Base-by-base conservation (phyloP, 75 land plant species). In the Chamaecyparis obtusa region DNA sequence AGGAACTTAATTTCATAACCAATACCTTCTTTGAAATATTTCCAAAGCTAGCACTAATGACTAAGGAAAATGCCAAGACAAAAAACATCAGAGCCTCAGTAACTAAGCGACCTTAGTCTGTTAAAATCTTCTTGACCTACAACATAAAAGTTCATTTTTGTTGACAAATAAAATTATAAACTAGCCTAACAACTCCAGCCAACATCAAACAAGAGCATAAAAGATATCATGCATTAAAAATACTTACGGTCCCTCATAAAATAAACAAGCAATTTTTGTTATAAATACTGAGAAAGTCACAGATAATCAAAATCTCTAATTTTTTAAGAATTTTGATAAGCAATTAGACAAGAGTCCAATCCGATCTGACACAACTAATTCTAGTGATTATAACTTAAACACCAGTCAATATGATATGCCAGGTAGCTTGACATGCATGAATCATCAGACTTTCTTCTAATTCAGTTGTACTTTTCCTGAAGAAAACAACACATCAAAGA, bases 51-150 rank as follows among this genome's bases (percentile, higher is more conserved):
- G 91, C 89, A 36, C 84, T 86, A 60, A 91, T 91, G 36, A 91
- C 80, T 32, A 91, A 87, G 5, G 92, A 90, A 86, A 90, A 90
- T 17, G 91, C 90, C 43, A 90, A 71, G 46, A 88, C 87, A n/a
- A 69, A 90, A 91, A 19, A 89, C 92, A 90, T 91, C 91, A 1
- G 89, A 86, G 9, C 89, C 92, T 86, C 91, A 27, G 71, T 90
- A 91, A 82, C 91, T 88, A 36, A 91, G 87, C 1, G 92, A 91
- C 89, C 92, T 81, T 72, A 91, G 77, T 43, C 91, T 67, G 43
- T 91, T 91, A 35, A 89, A 91, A 85, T 91, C 92, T 72, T 91
- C 89, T 85, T 87, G 92, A 71, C 92, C 91, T 89, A 49, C 75
- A 79, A 15, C 8, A 33, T 3, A 30, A 80, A 80, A 80, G 24